Evolutionary conservation across 805 yeast genomes (phyloP), one percentile per base, ranked within the genome.

Genomic region (Spathaspora arborariae): DNA sequence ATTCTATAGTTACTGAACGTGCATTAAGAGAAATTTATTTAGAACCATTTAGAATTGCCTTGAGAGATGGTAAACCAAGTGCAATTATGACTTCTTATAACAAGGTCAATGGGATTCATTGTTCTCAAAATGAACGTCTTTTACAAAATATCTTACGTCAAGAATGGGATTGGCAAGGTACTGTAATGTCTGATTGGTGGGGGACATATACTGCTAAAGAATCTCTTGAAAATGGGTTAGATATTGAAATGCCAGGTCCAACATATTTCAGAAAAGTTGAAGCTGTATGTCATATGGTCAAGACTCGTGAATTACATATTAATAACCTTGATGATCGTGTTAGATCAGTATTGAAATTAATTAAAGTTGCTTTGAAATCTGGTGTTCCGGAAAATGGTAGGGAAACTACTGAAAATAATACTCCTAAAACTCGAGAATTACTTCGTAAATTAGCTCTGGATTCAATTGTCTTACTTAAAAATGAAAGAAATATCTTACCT

Each of bases 191-290:
- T 15, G 68, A 65, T 51, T 65, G 70, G 70, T 60, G 44, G 44
- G 70, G 70, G 3, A 48, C 56, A 10, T 64, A 63, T 49, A 59
- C 68, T 7, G 22, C 60, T 20, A 63, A 62, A 37, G 52, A 51
- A 3, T 56, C 66, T 5, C 52, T 64, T 45, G 57, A 54, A 42
- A 55, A 54, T 46, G 70, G 70, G 2, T 55, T 64, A 46, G 68
- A 64, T 47, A 53, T 64, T 50, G 70, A 64, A 50, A 64, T 64
- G 70, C 70, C 70, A 0, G 70, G 70, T 9, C 66, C 65, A 11
- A 51, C 68, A 2, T 47, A 39, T 19, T 57, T 61, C 45, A 53
- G 70, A 49, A 43, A 40, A 2, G 41, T 42, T 5, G 47, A 41
- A 5, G 49, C 52, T 18, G 34, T 64, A 13, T 45, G 47, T 21